Percentiles rank a stretch among this genome's conserved stretches.
These are phyloP conservation scores for Lentinula aciculospora DNA, from an alignment of 768 basidiomycete species.

Conservation along the genomic window DNA sequence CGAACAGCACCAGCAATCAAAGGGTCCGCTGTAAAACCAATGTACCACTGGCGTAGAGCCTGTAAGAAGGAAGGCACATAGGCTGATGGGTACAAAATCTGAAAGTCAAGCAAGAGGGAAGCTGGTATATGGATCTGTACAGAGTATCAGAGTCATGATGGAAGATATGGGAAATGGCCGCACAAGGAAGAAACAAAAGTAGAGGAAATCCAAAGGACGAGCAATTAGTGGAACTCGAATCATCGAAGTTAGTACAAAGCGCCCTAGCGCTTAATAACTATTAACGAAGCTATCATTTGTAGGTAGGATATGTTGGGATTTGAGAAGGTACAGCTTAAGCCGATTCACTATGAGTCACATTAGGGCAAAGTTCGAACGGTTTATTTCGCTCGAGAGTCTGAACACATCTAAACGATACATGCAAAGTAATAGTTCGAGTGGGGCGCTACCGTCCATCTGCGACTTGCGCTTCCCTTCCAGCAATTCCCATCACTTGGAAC, in stretches of 20 bases:
- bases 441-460: too few relatives aligned
- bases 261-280: too few relatives aligned
- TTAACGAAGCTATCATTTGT: too few relatives aligned
- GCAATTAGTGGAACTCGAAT: neutral
- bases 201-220: constrained; percentile 62
- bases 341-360: too few relatives aligned
- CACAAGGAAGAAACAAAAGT: constrained; percentile 69
- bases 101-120: constrained; percentile 66
- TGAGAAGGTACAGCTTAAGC: too few relatives aligned
- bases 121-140: constrained; percentile 57
- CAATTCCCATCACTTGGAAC: too few relatives aligned
- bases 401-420: too few relatives aligned
- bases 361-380: too few relatives aligned
- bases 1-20: constrained; percentile 51
- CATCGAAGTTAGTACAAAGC: neutral
- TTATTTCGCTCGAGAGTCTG: too few relatives aligned
- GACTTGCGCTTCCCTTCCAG: too few relatives aligned
- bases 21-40: constrained; percentile 60
- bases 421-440: too few relatives aligned
- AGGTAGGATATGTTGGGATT: too few relatives aligned
- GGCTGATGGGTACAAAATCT: constrained; percentile 52
- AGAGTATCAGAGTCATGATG: neutral
- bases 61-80: constrained; percentile 44
- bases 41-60: constrained; percentile 42
- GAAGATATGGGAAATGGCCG: constrained; percentile 14